These are phyloP conservation scores for Coemansia sp. DNA, from an alignment of 192 early-diverging fungal species.

Conservation along the genomic window DNA sequence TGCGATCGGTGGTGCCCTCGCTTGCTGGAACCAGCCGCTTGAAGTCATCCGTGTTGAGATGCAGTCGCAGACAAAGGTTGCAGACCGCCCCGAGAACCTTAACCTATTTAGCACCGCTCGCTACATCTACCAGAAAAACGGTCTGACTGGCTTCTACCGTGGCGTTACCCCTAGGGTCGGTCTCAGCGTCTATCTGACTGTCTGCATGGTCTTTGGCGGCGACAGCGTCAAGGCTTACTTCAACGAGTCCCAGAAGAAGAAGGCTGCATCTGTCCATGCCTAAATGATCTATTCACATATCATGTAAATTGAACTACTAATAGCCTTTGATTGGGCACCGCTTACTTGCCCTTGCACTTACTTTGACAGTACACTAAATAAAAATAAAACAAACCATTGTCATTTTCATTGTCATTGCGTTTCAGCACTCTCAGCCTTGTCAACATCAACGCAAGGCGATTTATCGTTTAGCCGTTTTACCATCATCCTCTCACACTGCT, in stretches of 20 bases:
- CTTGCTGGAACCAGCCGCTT: constrained; percentile 99
- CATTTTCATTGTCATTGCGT: too few species aligned
- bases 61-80: constrained; percentile 90
- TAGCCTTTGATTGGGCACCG: too few species aligned
- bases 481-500: too few species aligned
- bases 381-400: too few species aligned
- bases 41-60: constrained; percentile 99
- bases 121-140: constrained; percentile 91
- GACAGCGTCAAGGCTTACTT: constrained; percentile 54
- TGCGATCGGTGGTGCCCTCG: constrained; percentile 82
- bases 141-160: constrained; percentile 88
- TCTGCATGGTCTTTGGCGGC: constrained; percentile 87
- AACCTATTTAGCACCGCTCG: constrained; percentile 77
- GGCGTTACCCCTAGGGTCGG: constrained; percentile 78
- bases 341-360: too few species aligned
- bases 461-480: too few species aligned
- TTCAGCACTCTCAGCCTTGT: too few species aligned
- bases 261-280: constrained; percentile 6
- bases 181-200: constrained; percentile 75
- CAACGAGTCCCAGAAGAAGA: constrained; percentile 29
- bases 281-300: too few species aligned
- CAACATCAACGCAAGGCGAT: too few species aligned
- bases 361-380: too few species aligned
- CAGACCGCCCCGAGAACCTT: constrained; percentile 87
- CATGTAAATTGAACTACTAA: too few species aligned